Conservation (phyloP, 768 basidiomycete species). For the Peribolospora kevripleyi region DNA sequence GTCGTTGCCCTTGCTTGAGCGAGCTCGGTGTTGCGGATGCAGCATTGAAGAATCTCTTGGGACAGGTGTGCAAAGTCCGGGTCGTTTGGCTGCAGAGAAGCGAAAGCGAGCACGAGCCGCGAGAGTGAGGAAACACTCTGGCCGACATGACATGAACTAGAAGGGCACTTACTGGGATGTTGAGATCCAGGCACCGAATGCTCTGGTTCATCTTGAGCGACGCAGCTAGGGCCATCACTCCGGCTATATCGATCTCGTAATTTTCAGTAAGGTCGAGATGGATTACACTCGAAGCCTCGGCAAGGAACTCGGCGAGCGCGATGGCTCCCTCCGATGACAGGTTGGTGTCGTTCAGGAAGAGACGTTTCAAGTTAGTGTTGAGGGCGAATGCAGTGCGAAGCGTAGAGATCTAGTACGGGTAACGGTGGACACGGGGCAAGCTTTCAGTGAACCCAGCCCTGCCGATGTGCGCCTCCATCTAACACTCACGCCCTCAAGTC, state of each 20-base stretch:
- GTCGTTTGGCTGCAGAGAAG: constrained; percentile 12
- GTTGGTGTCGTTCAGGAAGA: constrained; percentile 66
- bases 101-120: constrained; percentile 17
- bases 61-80: constrained; percentile 35
- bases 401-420: constrained; percentile 25
- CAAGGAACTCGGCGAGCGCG: constrained; percentile 83
- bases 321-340: constrained; percentile 71
- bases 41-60: constrained; percentile 67
- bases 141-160: constrained; percentile 38
- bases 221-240: constrained; percentile 70
- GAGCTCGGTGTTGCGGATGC: constrained; percentile 79
- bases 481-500: constrained; percentile 57
- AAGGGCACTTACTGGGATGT: constrained; percentile 42
- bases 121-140: constrained; percentile 18
- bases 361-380: constrained; percentile 67
- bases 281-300: constrained; percentile 60
- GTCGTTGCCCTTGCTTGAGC: constrained; percentile 23
- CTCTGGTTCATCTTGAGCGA: constrained; percentile 57
- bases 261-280: constrained; percentile 43
- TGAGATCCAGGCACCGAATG: constrained; percentile 78
- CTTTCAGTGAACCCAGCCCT: too few relatives aligned
- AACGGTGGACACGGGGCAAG: background rate
- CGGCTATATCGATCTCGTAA: constrained; percentile 46
- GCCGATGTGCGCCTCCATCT: too few relatives aligned
- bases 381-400: constrained; percentile 79